Evolutionary conservation across 1,284 basidiomycete genomes (phyloP), one percentile per base, ranked within the genome.

Genomic region (Puccinia hordei): DNA sequence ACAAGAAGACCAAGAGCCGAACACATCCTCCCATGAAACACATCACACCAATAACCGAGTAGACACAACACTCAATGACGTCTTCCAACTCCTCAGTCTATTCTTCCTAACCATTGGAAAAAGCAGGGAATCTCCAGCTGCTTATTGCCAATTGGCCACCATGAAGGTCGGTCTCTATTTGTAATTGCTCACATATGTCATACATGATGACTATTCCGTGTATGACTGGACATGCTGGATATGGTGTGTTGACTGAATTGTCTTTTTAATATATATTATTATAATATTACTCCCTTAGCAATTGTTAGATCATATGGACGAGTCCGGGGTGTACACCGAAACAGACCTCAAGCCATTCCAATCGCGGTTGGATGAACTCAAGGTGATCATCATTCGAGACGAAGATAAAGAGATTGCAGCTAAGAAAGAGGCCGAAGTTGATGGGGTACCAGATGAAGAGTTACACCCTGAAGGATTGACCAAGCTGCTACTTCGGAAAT

Each of bases 261-360:
- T 17, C n/a, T 63, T 17, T 41, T 4, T 35, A 13, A 17, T 44
- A 53, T 72, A 15, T 69, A 53, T 35, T 66, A 77, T 8, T 22
- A 8, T 33, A 63, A 6, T 38, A 51, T 41, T 51, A 46, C 57
- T 72, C 22, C 76, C 38, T 41, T 76, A 81, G 94, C 93, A 95
- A 94, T 92, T 96, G 57, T 89, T 97, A 71, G 91, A 91, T 84
- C 93, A 95, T 85, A 93, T 95, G 91, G 92, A 94, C 86, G 95
- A 98, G 86, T 94, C 93, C 0, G 92, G 92, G 9, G 90, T 94
- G 53, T 98, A 96, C 86, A 97, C 93, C 82, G 93, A 95, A 85
- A 88, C 90, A 41, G 93, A 96, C 86, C 90, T 97, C 59, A 88
- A 89, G 33, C 93, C 95, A 1, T 97, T 96, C 87, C 90, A 91